Base-by-base conservation (phyloP, 2,329 filamentous ascomycete species). In the Colletotrichum brevisporum region DNA sequence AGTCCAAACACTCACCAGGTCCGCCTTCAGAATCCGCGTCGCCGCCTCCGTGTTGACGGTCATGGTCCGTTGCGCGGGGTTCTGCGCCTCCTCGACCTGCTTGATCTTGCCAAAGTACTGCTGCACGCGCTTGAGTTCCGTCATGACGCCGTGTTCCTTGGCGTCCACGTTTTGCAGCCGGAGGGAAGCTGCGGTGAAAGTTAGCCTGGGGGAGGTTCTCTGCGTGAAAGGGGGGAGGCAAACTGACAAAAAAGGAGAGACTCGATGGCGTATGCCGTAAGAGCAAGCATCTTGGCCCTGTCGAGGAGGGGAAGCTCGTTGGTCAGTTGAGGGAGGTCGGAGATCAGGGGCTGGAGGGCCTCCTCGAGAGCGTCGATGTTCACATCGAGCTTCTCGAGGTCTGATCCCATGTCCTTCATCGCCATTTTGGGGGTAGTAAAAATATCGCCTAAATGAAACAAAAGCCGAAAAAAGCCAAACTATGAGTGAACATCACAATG, bases 71-170 rank as follows among this genome's bases (percentile, higher is more conserved):
- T 89, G 84, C 61, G 83, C 80, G 4, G 87, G 85, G 1, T 88
- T 87, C 9, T 84, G 59, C 21, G 61, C 52, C 6, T 84, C 86
- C 80, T 98, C 94, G 3, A 90, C 87, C 15, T 85, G 84, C 77
- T 96, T 94, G 78, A 98, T 95, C 83, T 98, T 99, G 69, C 89
- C 90, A 81, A 97, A 97, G 80, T 98, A 98, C 77, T 94, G 92
- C 79, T 91, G 94, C 62, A 98, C 91, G 65, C 96, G 90, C 67
- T 90, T 91, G 71, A 99, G 87, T 83, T 99, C 96, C 68, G 88
- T 87, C 81, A 94, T 96, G 68, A 99, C 89, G 31, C 93, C 88
- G 78, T 98, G 95, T 60, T 92, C 87, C 78, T 92, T 94, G n/a
- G 93, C 91, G 76, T 97, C 89, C 36, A 91, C 86, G 66, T 92